A percentile compares a stretch with the other conserved stretches of the same genome.
Evolutionary conservation across 2,329 filamentous ascomycete species (phyloP).

Genomic region (Thelonectria rubi): DNA sequence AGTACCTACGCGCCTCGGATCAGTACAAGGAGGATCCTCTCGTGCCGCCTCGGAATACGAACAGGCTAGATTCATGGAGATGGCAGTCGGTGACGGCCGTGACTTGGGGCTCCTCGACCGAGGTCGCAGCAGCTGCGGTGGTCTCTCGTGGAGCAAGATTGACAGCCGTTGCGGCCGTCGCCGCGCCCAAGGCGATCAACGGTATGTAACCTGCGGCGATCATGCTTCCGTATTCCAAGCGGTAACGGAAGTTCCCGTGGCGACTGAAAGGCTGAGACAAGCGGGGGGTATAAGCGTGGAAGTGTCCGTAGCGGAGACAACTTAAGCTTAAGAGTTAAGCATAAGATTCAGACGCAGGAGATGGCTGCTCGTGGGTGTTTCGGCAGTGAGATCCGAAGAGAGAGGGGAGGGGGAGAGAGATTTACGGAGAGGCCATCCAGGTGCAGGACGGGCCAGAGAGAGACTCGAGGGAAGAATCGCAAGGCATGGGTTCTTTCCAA

Average conservation of each 20-base stretch:
- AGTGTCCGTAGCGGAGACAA: background rate
- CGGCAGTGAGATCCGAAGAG: constrained; percentile 11
- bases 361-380: background rate
- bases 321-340: constrained; percentile 17
- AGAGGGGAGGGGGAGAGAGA: background rate
- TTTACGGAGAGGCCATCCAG: background rate
- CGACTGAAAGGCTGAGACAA: background rate
- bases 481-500: background rate
- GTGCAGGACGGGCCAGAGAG: background rate
- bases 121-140: constrained; percentile 40
- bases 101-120: constrained; percentile 38
- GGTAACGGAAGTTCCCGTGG: background rate
- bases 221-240: background rate
- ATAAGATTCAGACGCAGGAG: background rate
- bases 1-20: constrained; percentile 48
- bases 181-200: constrained; percentile 31
- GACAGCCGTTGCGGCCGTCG: constrained; percentile 29
- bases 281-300: background rate
- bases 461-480: background rate
- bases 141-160: constrained; percentile 46
- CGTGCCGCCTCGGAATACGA: constrained; percentile 27
- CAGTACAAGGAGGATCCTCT: background rate
- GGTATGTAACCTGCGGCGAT: constrained; percentile 7
- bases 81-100: constrained; percentile 55
- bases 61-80: constrained; percentile 53